phyloP scores from a whole-genome alignment of 2,329 filamentous ascomycete genomes.

The Ophiognomonia clavigignenti-juglandacearum region DNA sequence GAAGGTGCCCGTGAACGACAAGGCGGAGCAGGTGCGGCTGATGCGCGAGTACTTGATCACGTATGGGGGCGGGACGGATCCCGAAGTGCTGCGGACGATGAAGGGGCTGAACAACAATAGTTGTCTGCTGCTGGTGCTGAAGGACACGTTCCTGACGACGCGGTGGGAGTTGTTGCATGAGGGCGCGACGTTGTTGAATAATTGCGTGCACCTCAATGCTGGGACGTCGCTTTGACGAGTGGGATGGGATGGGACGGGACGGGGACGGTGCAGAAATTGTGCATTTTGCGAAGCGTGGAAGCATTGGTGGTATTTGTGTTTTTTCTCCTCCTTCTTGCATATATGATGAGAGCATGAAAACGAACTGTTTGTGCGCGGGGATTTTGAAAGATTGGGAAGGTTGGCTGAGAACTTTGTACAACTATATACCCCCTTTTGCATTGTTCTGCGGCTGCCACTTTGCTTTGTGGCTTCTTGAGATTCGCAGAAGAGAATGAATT shows the following conservation, averaged over 20 bases:
- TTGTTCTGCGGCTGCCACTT: conserved; percentile 2
- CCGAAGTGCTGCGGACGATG: conserved; percentile 70
- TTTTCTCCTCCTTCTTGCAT: background rate
- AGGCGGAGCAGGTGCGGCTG: conserved; percentile 64
- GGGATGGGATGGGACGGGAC: background rate
- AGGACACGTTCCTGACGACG: conserved; percentile 74
- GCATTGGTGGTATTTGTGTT: too few relatives aligned
- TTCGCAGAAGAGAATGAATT: too few relatives aligned
- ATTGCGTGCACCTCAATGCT: conserved; percentile 64
- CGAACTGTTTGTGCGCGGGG: background rate
- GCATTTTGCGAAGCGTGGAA: too few relatives aligned
- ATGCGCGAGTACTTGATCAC: conserved; percentile 76
- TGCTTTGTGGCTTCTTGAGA: too few relatives aligned
- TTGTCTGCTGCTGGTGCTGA: conserved; percentile 74
- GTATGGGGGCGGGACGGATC: conserved; percentile 66
- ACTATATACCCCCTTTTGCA: conserved; percentile 20
- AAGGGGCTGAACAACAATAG: conserved; percentile 78
- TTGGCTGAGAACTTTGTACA: conserved; percentile 12
- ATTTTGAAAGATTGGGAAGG: background rate
- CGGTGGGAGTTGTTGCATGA: conserved; percentile 91
- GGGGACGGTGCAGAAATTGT: background rate
- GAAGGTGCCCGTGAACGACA: conserved; percentile 50
- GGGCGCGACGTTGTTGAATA: conserved; percentile 72
- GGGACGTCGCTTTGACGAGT: conserved; percentile 27
- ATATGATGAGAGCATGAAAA: background rate